A percentile compares a stretch with the other conserved stretches of the same genome.
Evolutionary conservation across 1,139 yeast species (phyloP).

Genomic region (Yamadazyma spencermartinsiae): DNA sequence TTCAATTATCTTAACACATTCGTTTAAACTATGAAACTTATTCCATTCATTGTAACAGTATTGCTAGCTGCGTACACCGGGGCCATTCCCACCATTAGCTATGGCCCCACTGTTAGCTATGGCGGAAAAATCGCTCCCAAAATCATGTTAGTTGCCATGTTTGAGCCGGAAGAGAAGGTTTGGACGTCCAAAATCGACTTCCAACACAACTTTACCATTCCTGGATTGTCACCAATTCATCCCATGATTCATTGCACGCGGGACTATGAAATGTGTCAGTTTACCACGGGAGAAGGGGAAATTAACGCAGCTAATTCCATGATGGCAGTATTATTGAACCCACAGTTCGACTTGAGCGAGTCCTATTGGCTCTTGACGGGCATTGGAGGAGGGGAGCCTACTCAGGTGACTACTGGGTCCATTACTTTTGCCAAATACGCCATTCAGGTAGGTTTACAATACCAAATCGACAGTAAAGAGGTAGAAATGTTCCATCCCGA

Average conservation of each 20-base stretch:
- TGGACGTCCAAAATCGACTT: slow-evolving; percentile 53
- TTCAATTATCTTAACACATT: too few species aligned
- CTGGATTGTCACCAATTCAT: slow-evolving; percentile 64
- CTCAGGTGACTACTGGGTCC: slow-evolving; percentile 48
- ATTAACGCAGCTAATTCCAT: slow-evolving; percentile 66
- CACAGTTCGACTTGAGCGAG: slow-evolving; percentile 56
- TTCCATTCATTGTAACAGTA: background rate
- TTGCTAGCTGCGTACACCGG: background rate
- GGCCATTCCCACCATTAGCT: slow-evolving; percentile 3
- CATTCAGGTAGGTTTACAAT: slow-evolving; percentile 61
- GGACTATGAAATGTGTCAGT: slow-evolving; percentile 56
- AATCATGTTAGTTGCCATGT: slow-evolving; percentile 58
- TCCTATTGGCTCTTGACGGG: slow-evolving; percentile 67
- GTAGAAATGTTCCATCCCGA: slow-evolving; percentile 50
- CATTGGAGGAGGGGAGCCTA: slow-evolving; percentile 66
- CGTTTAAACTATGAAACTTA: background rate
- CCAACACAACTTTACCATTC: slow-evolving; percentile 54
- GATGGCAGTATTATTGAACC: slow-evolving; percentile 54
- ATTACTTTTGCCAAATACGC: slow-evolving; percentile 64
- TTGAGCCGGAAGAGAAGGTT: slow-evolving; percentile 52
- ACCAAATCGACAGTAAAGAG: slow-evolving; percentile 49
- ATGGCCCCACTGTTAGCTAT: slow-evolving; percentile 5
- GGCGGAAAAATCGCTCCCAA: slow-evolving; percentile 36
- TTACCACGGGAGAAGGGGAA: slow-evolving; percentile 71
- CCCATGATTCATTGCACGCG: slow-evolving; percentile 57